Percentiles rank a stretch among this genome's conserved stretches.
phyloP scores from a whole-genome alignment of 768 basidiomycete species.

The Nidula microcarpa region DNA sequence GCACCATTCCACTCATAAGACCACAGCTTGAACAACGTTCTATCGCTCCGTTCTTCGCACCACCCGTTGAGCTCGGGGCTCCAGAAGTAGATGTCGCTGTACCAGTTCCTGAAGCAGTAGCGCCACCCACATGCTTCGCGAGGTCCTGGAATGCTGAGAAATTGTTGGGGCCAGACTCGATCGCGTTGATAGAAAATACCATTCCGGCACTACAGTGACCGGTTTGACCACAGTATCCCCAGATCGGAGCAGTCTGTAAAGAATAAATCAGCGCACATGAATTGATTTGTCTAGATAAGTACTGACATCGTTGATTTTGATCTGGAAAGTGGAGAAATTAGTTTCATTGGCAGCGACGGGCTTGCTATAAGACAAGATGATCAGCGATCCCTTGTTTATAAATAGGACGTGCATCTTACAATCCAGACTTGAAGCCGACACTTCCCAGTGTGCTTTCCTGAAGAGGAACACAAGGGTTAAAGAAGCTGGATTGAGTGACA shows the following conservation, averaged over 20 bases:
- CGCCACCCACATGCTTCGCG: slow-evolving; percentile 14
- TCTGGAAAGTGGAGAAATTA: slow-evolving; percentile 40
- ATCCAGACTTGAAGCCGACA: slow-evolving; percentile 38
- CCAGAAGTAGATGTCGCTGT: not conserved
- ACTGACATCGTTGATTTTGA: slow-evolving; percentile 44
- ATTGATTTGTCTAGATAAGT: not conserved
- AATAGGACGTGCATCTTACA: slow-evolving; percentile 25
- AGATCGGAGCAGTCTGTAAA: slow-evolving; percentile 44
- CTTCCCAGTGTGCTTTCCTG: slow-evolving; percentile 12
- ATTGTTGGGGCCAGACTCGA: slow-evolving; percentile 44
- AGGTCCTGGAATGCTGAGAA: slow-evolving; percentile 45
- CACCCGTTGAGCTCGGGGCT: not conserved
- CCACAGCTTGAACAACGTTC: not conserved
- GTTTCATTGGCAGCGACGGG: slow-evolving; percentile 37
- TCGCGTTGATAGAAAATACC: slow-evolving; percentile 63
- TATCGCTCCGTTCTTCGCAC: not conserved
- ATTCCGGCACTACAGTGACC: slow-evolving; percentile 56
- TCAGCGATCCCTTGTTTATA: not conserved
- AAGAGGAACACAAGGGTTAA: slow-evolving; percentile 28
- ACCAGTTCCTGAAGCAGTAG: slow-evolving; percentile 3
- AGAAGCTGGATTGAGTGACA: slow-evolving; percentile 38
- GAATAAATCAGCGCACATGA: not conserved
- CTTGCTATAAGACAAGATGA: slow-evolving; percentile 22
- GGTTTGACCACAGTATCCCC: slow-evolving; percentile 54
- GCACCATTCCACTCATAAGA: not conserved